phyloP scores from a whole-genome alignment of 129 eudicot genomes.

The Flaveria robusta region DNA sequence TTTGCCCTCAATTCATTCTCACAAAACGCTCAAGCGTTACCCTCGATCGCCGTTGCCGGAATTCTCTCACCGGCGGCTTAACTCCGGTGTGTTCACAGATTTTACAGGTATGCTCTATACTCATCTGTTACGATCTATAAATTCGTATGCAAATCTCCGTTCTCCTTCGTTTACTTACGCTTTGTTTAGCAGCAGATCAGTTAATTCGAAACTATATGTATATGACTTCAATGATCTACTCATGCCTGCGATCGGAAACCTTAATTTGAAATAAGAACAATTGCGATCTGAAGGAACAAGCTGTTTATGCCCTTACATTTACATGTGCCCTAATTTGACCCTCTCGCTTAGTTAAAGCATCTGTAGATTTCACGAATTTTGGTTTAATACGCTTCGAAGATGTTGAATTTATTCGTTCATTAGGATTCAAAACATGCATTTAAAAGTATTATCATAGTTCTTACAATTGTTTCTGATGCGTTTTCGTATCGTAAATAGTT shows the following conservation, averaged over 20 bases:
- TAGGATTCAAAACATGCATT: not conserved
- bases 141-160: too few relatives aligned
- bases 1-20: not conserved
- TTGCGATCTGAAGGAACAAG: slow-evolving; percentile 5
- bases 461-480: not conserved
- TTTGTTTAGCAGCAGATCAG: not conserved
- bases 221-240: not conserved
- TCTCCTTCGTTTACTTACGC: not conserved
- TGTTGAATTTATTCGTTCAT: not conserved
- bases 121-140: not conserved
- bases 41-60: not conserved
- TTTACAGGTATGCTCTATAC: not conserved
- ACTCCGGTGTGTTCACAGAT: not conserved
- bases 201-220: not conserved
- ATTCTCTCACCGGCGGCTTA: not conserved
- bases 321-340: not conserved
- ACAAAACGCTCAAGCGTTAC: too few relatives aligned
- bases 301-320: not conserved
- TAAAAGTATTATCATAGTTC: too few relatives aligned
- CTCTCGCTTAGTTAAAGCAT: not conserved
- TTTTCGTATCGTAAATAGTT: not conserved
- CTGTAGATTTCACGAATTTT: not conserved
- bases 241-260: not conserved
- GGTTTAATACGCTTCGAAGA: not conserved
- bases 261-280: not conserved